Evolutionary conservation across 1,284 basidiomycete genomes (phyloP).

Genomic region (Ganoderma resinaceum): DNA sequence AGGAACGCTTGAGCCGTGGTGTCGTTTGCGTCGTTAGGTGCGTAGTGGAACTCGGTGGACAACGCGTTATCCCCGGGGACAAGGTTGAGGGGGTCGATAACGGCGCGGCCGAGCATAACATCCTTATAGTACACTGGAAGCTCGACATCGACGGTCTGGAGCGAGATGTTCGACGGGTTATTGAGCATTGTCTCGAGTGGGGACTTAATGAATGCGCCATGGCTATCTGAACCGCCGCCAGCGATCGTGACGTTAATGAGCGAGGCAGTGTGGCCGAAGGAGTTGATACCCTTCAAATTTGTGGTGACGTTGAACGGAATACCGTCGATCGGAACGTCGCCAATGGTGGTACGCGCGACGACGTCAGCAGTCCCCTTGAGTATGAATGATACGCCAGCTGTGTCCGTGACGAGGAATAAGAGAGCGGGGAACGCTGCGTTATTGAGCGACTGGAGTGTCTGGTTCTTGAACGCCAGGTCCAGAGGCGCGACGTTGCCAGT

Average conservation of each 20-base stretch:
- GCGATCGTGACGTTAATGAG: constrained; percentile 62
- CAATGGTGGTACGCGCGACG: constrained; percentile 68
- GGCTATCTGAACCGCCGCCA: constrained; percentile 68
- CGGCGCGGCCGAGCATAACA: constrained; percentile 61
- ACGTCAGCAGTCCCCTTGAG: constrained; percentile 69
- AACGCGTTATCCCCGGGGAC: constrained; percentile 65
- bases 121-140: constrained; percentile 68
- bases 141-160: constrained; percentile 64
- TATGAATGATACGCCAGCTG: constrained; percentile 51
- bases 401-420: constrained; percentile 66
- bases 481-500: constrained; percentile 57
- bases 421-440: constrained; percentile 61
- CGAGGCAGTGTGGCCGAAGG: constrained; percentile 57
- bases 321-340: constrained; percentile 70
- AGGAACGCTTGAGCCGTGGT: constrained; percentile 60
- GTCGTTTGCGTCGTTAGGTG: constrained; percentile 69
- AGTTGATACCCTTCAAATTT: constrained; percentile 60
- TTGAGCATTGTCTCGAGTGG: constrained; percentile 61
- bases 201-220: constrained; percentile 48
- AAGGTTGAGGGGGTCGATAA: constrained; percentile 66
- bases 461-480: constrained; percentile 60
- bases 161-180: constrained; percentile 75
- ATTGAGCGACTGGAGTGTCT: constrained; percentile 62
- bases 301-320: constrained; percentile 71
- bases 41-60: constrained; percentile 71